Conservation (phyloP, 2,329 filamentous ascomycete species). For the Sphaerulina musiva region DNA sequence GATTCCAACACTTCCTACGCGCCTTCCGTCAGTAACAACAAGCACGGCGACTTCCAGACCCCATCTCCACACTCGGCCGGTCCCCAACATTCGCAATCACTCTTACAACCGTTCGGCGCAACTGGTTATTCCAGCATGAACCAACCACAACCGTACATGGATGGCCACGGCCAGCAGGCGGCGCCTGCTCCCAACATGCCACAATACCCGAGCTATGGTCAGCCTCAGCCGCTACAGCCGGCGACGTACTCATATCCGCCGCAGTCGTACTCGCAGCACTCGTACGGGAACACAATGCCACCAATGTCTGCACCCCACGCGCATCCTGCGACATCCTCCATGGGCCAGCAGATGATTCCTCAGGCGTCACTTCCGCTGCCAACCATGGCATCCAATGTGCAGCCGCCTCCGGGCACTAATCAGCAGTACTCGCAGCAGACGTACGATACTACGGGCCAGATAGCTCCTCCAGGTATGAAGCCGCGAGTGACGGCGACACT, state of each 20-base stretch:
- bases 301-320: conserved; percentile 67
- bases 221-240: conserved; percentile 52
- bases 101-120: conserved; percentile 11
- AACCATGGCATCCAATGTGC: conserved; percentile 31
- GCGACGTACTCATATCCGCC: conserved; percentile 32
- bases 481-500: conserved; percentile 91
- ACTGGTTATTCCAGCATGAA: conserved; percentile 61
- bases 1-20: conserved; percentile 53
- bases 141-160: conserved; percentile 73
- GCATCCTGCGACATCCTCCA: conserved; percentile 62
- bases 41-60: conserved; percentile 54
- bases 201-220: conserved; percentile 65
- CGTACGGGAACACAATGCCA: conserved; percentile 68
- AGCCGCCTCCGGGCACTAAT: conserved; percentile 17
- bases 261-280: conserved; percentile 66
- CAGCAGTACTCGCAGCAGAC: conserved; percentile 32
- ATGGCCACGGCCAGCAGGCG: conserved; percentile 58
- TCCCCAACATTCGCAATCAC: conserved; percentile 29
- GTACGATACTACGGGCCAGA: conserved; percentile 85
- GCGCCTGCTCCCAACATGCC: conserved; percentile 66
- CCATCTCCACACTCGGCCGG: conserved; percentile 59
- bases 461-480: conserved; percentile 90
- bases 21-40: conserved; percentile 43
- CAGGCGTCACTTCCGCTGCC: conserved; percentile 62
- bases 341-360: conserved; percentile 60